Evolutionary conservation across 164 flowering plant species (phyloP), one percentile per base, ranked within the genome.

Genomic region (Liquidambar formosana): DNA sequence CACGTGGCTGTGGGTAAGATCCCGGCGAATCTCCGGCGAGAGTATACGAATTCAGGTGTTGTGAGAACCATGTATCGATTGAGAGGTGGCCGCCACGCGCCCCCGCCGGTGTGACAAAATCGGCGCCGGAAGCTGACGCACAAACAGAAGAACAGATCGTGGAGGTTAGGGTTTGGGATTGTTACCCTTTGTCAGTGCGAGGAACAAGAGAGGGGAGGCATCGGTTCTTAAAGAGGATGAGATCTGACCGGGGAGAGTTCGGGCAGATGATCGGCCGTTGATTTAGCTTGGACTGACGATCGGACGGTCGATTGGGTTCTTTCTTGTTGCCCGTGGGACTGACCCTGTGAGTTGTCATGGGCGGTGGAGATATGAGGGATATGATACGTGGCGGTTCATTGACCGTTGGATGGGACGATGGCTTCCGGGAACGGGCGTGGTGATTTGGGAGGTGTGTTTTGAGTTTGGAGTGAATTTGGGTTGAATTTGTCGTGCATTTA

Each of bases 211-310:
- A 64, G 64, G 74, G 63, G 72, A 46, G 57, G 73, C 67, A 64
- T 19, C 58, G 73, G 69, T 73, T 82, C 83, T 82, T 86, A 86
- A 86, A 84, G 89, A 80, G 80, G 74, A 58, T 38, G 67, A 86
- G 87, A 82, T 80, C 84, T 86, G 78, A 78, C 89, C 85, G 72
- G 11, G 8, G 1, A 13, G 16, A 13, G 38, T 47, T 27, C 77
- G 87, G 87, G 87, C 82, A 77, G 69, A 1, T 15, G 73, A 5
- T 22, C 33, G 25, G 16, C 77, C 86, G 80, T 78, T 16, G 67
- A 73, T 74, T 65, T 0, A 0, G 13, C 54, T 54, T 15, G 1
- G 14, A 13, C 3, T 2, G 8, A n/a, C 25, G 41, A 83, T 81
- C 83, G 28, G 4, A 72, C 53, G 79, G 77, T 8, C 0, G 1